Percentiles rank a stretch among this genome's conserved stretches.
Evolutionary conservation across 1,284 basidiomycete genomes (phyloP).

Genomic region (Ganoderma sinense): DNA sequence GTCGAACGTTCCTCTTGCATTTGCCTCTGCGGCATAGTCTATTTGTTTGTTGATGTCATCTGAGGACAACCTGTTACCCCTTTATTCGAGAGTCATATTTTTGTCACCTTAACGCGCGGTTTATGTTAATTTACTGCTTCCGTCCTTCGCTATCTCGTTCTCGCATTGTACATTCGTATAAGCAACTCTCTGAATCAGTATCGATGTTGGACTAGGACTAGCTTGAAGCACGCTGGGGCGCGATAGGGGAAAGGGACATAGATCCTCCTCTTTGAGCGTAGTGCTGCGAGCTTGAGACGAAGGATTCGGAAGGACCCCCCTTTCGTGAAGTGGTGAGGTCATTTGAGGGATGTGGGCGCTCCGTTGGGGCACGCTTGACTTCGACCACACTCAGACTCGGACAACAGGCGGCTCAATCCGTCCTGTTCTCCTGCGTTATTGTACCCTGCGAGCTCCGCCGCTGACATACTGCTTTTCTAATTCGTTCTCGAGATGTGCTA

Average conservation of each 20-base stretch:
- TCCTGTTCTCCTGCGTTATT: constrained; percentile 8
- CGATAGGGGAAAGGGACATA: no score
- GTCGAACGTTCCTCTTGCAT: neutral
- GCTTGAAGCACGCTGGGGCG: neutral
- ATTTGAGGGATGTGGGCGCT: constrained; percentile 26
- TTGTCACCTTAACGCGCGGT: constrained; percentile 19
- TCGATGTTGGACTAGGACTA: constrained; percentile 32
- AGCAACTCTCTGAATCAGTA: constrained; percentile 33
- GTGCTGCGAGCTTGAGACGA: no score
- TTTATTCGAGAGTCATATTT: constrained; percentile 27
- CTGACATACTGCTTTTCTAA: constrained; percentile 12
- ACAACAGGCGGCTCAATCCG: constrained; percentile 11
- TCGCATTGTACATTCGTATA: constrained; percentile 36
- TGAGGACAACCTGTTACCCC: constrained; percentile 36
- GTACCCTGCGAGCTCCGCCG: constrained; percentile 9
- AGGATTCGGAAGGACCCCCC: neutral
- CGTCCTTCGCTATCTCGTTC: constrained; percentile 28
- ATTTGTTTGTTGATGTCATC: constrained; percentile 23
- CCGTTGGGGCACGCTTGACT: constrained; percentile 2
- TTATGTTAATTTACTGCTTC: constrained; percentile 36
- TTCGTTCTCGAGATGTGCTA: constrained; percentile 20
- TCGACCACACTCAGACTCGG: neutral
- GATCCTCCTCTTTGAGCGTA: no score
- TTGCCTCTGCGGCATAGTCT: constrained; percentile 14
- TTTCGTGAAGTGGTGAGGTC: constrained; percentile 23